Evolutionary conservation across 2,329 filamentous ascomycete genomes (phyloP).

Genomic region (Pyricularia sp.): DNA sequence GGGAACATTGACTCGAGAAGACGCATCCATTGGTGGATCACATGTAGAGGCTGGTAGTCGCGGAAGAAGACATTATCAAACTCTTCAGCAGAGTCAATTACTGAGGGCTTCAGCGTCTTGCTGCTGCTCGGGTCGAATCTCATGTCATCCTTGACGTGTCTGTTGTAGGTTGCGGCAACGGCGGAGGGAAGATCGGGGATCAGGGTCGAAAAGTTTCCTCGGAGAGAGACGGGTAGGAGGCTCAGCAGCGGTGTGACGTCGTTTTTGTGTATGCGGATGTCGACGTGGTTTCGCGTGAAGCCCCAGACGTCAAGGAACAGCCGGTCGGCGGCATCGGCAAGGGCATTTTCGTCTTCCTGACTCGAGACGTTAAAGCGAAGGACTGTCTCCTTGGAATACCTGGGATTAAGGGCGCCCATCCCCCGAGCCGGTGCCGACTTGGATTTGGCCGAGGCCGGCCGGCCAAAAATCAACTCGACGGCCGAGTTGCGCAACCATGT

Average conservation of each 20-base stretch:
- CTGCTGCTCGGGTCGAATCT: constrained; percentile 8
- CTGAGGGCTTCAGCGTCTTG: neutral
- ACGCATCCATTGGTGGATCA: constrained; percentile 61
- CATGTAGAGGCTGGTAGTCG: constrained; percentile 79
- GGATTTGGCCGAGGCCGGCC: constrained; percentile 19
- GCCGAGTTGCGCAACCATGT: constrained; percentile 36
- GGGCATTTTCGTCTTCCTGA: constrained; percentile 51
- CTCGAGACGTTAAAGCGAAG: constrained; percentile 72
- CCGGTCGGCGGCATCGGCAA: constrained; percentile 59
- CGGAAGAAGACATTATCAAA: constrained; percentile 75
- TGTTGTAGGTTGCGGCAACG: constrained; percentile 57
- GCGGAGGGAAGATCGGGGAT: constrained; percentile 70
- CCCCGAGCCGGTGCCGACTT: constrained; percentile 14
- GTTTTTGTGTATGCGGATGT: constrained; percentile 66
- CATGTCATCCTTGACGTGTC: constrained; percentile 10
- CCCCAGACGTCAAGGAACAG: constrained; percentile 88
- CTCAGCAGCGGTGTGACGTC: constrained; percentile 67
- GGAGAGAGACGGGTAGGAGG: constrained; percentile 63
- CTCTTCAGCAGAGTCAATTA: neutral
- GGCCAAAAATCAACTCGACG: constrained; percentile 37
- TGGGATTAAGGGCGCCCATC: constrained; percentile 11
- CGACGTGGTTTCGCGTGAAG: constrained; percentile 67
- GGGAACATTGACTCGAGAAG: constrained; percentile 84
- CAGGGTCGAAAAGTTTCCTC: constrained; percentile 57
- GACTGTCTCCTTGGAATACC: constrained; percentile 72